phyloP scores from a whole-genome alignment of 306 rosid genomes.

The Trifolium subterraneum region DNA sequence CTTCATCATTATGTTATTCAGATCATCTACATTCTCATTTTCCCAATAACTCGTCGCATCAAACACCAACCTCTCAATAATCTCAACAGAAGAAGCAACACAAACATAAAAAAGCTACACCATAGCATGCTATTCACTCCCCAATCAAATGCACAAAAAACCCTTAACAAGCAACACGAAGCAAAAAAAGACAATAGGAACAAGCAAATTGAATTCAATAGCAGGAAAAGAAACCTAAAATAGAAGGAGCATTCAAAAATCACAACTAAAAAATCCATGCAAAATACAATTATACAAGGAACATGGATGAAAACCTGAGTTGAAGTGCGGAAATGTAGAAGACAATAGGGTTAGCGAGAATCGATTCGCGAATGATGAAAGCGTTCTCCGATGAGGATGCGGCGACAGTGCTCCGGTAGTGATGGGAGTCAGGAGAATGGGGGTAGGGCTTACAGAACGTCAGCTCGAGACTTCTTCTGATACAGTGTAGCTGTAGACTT shows the following conservation, averaged over 20 bases:
- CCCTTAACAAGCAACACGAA: not conserved
- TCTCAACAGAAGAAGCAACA: no score
- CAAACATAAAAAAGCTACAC: no score
- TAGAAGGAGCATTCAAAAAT: not conserved
- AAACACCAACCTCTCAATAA: no score
- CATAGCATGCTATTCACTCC: not conserved
- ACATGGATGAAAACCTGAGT: not conserved
- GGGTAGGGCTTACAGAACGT: no score
- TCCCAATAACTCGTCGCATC: no score
- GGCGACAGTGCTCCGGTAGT: not conserved
- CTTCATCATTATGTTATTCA: no score
- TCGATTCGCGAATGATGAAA: not conserved
- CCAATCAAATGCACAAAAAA: not conserved
- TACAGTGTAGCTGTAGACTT: not conserved
- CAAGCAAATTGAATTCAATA: not conserved
- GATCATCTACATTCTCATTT: no score
- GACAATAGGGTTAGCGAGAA: not conserved
- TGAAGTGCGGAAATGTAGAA: not conserved
- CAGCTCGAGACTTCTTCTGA: no score
- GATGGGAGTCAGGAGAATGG: not conserved
- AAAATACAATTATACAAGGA: not conserved
- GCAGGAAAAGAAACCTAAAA: not conserved
- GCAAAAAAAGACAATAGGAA: not conserved
- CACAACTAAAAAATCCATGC: no score
- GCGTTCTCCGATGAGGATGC: not conserved